Evolutionary conservation across 306 rosid species (phyloP), one percentile per base, ranked within the genome.

Genomic region (Fragaria nilgerrensis): DNA sequence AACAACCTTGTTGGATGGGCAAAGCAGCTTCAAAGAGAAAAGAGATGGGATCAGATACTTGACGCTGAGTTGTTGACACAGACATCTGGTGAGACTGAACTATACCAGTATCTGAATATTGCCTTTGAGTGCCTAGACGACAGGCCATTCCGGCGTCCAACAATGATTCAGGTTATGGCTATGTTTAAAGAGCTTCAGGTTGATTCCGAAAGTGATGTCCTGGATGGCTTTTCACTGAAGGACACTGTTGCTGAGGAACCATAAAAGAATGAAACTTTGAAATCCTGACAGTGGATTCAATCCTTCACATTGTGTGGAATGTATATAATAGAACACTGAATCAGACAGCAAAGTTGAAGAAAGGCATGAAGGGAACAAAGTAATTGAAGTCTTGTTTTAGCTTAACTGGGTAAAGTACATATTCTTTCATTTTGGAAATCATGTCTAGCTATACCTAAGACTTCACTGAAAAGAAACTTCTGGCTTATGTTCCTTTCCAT

Each of bases 1-100:
- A 91, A 80, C 90, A 91, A 91, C 69, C 94, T 91, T 47, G 92
- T 88, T 73, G 97, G 94, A 63, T 91, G 97, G 97, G 90, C 89
- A 27, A 89, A 88, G 84, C 91, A 88, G 84, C 97, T 89, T 79
- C 75, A 84, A 37, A 88, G 84, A 76, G 91, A 88, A 70, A 83
- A 86, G 74, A 83, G 84, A 75, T 73, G 80, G 19, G 79, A 47
- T 70, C 91, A 86, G 73, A 89, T 91, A 79, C 84, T 91, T 2
- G 97, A 91, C 73, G 79, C 81, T 37, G 89, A 85, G 72, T 71
- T 91, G 81, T 17, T 82, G 78, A 66, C 49, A 73, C 77, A 87
- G 49, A 73, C 76, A 48, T 84, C 90, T 15, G 71, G 62, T 68
- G 94, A 86, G 84, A 63, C 77, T 53, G 91, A 89, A 41, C 82